Evolutionary conservation across 805 yeast genomes (phyloP), one percentile per base, ranked within the genome.

Genomic region (Kazachstania viticola): DNA sequence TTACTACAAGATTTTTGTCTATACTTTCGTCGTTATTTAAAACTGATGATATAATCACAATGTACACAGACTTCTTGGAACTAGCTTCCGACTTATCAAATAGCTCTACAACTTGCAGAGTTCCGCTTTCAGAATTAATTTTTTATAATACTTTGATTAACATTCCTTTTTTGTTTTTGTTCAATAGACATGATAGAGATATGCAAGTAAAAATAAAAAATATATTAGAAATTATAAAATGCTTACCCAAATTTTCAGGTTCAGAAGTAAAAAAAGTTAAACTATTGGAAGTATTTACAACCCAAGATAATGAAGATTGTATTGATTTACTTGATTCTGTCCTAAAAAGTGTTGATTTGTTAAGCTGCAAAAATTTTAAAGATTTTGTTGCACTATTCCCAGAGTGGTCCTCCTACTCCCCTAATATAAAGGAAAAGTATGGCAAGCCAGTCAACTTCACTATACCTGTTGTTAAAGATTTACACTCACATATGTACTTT

Each of bases 1-100:
- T 78, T 7, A 54, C 74, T 7, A 46, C 80, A 38, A 70, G 94
- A 42, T 73, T 84, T 39, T 59, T 81, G 39, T 73, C 82, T 0
- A 55, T 76, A 2, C 57, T 83, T 39, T 50, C 72, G 1, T 77
- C 81, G 2, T 66, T 82, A 16, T 57, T 82, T 29, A 54, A 52
- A 6, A 69, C 67, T 17, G 64, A 64, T 19, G 65, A 63, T 12
- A 37, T 68, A 3, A 32, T 54, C 4, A 56, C 56, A 17, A 54
- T 79, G 3, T 66, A 72, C 43, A 59, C 56, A 31, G 70, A 67
- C 37, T 59, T 82, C 18, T 51, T 80, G 35, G 51, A 57, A 3
- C 44, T 67, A 17, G 69, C 83, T 0, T 60, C 71, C 28, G 71
- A 65, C 2, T 55, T 79, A 32, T 80, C 76, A 46, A 32, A 43